Evolutionary conservation across 768 basidiomycete species (phyloP), one percentile per base, ranked within the genome.

Genomic region (Termitomyces sp.): DNA sequence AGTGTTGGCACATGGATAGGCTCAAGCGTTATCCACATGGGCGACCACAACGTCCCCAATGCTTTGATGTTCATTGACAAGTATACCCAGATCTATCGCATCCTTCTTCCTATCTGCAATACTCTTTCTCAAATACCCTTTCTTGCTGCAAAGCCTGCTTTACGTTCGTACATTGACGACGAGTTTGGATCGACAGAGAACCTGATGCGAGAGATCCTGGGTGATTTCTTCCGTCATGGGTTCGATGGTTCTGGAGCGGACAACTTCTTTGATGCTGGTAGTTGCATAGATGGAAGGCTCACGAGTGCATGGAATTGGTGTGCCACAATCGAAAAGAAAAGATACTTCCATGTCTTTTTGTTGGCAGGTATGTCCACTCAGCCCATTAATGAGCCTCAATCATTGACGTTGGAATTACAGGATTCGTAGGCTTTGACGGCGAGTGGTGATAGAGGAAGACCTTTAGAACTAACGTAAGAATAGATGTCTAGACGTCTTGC

Each of bases 221-320:
- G 82, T 32, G 92, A 94, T 71, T 93, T 94, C 76, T 93, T 93
- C 74, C 78, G 88, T 48, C 92, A 94, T 64, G 92, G 86, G 1
- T 93, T 93, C 68, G 91, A 94, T 70, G 92, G 92, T 1, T 91
- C 89, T 26, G 92, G 92, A n/a, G 92, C 91, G 3, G 91, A 93
- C 67, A 93, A 91, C 69, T 93, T 91, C 76, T 92, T 88, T 68
- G 91, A 93, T 68, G 92, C 91, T 39, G 91, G 92, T 18, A 91
- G 88, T 61, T 84, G 82, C 63, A 93, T 93, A 63, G 91, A 93
- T 65, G 91, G 91, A 13, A 80, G 92, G 4, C 71, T 94, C 65
- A 94, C 92, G 32, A 92, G 90, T 69, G 92, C 92, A 4, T 94
- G 92, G 92, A 92, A 94, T 68, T 94, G 92, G 92, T 94, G 92